Base-by-base conservation (phyloP, 768 basidiomycete species). In the Amanita inopinata region DNA sequence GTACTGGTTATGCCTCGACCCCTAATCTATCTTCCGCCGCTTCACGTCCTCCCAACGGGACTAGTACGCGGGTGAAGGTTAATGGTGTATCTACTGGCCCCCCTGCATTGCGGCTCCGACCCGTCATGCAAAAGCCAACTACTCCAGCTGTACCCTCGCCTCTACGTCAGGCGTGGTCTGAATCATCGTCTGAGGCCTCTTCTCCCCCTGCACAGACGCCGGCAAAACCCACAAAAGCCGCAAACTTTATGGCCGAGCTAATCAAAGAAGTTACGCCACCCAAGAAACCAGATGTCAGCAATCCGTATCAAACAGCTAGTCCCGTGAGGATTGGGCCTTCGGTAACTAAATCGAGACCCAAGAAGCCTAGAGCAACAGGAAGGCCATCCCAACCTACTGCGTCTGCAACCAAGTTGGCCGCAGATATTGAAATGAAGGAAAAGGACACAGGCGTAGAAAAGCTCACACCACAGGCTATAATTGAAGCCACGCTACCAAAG, bases 401-500 rank as follows among this genome's bases (percentile, higher is more conserved):
- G 14, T 30, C 53, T 30, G 56, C 60, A 39, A 57, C 56, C 38
- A 53, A 59, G 34, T 12, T 18, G 27, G 19, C 23, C 18, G 9
- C 34, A 7, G 43, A 37, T 27, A 2, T 23, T 12, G 53, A 57
- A 38, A 49, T 49, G 38, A 60, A 65, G 39, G 53, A 54, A 20
- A 52, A 57, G 24, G 54, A 53, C 49, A 15, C 55, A 45, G 43
- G 38, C 49, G 12, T 52, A 31, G 54, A 57, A 39, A 62, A 60
- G 46, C 55, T 59, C 37, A 74, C 78, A 25, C 72, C 78, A 1
- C 81, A 82, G 48, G 75, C 74, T 27, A 80, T 84, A 38, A 81
- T 88, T 33, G 82, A 85, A 59, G 82, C 83, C 2, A 86, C 84
- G 1, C 53, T 87, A 9, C 85, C 85, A 10, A 83, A 78, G 69